A percentile compares a stretch with the other conserved stretches of the same genome.
These are phyloP conservation scores for Candida maltosa DNA, from an alignment of 805 yeast genomes.

Conservation along the genomic window DNA sequence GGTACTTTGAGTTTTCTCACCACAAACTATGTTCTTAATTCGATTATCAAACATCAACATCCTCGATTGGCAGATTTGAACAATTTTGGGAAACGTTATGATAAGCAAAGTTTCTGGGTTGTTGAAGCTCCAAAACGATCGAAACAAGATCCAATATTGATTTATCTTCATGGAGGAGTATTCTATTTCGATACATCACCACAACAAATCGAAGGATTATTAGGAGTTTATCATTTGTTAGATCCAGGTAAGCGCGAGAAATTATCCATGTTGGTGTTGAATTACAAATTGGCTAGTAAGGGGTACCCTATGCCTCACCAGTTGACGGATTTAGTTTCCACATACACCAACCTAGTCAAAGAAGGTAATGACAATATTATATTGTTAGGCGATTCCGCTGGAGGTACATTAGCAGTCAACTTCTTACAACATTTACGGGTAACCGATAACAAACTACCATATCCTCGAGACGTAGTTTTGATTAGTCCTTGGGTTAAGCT, in stretches of 20 bases:
- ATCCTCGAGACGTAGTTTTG: conserved; percentile 24
- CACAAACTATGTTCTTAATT: conserved; percentile 11
- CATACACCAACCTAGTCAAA: conserved; percentile 19
- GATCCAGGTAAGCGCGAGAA: conserved; percentile 14
- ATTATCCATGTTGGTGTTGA: conserved; percentile 26
- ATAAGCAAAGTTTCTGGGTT: conserved; percentile 31
- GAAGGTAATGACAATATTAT: conserved; percentile 26
- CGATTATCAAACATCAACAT: conserved; percentile 4
- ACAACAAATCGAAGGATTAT: conserved; percentile 25
- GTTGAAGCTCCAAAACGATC: conserved; percentile 23
- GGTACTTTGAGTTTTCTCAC: conserved; percentile 8
- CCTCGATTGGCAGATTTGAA: conserved; percentile 14
- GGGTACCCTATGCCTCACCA: conserved; percentile 34
- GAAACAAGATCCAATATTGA: conserved; percentile 24
- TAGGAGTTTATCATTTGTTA: conserved; percentile 26
- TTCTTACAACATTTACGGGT: conserved; percentile 26
- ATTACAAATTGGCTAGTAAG: conserved; percentile 27
- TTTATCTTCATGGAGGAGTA: conserved; percentile 41
- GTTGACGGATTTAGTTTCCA: conserved; percentile 23
- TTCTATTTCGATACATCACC: conserved; percentile 29
- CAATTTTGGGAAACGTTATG: conserved; percentile 30
- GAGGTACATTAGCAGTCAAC: conserved; percentile 36
- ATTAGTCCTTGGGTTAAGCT: conserved; percentile 40
- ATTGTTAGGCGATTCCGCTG: conserved; percentile 43
- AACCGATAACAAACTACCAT: conserved; percentile 11